Percentiles rank a stretch among this genome's conserved stretches.
phyloP scores from a whole-genome alignment of 768 basidiomycete species.

The Crassisporium funariophilum region DNA sequence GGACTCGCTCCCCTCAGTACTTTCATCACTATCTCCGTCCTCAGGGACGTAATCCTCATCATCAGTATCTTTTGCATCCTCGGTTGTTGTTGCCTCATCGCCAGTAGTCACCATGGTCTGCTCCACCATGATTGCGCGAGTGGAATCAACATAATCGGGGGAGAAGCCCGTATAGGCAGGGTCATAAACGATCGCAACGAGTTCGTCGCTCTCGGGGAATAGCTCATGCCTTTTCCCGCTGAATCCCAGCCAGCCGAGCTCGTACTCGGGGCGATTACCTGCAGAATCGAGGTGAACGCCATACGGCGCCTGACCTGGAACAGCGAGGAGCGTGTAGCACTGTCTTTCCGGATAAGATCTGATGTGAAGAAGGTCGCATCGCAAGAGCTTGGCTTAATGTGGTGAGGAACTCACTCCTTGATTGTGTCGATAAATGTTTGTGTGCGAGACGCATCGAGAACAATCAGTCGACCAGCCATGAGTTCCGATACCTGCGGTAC shows the following conservation, averaged over 20 bases:
- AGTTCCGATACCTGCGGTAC: background rate
- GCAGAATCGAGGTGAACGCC: background rate
- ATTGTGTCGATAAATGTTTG: background rate
- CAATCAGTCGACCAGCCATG: background rate
- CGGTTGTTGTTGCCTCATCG: too few species aligned
- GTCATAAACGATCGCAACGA: constrained; percentile 1
- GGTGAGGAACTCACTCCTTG: too few species aligned
- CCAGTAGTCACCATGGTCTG: background rate
- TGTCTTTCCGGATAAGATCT: constrained; percentile 2
- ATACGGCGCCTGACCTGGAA: background rate
- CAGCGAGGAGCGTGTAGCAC: background rate
- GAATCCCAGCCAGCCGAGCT: constrained; percentile 4
- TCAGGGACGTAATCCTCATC: too few species aligned
- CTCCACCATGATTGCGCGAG: background rate
- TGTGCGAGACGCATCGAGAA: background rate
- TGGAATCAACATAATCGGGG: background rate
- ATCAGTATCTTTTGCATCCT: too few species aligned
- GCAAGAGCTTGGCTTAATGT: too few species aligned
- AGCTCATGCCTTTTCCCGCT: constrained; percentile 1
- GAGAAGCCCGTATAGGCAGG: background rate
- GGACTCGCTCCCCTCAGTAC: too few species aligned
- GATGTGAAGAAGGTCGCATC: too few species aligned
- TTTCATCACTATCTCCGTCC: too few species aligned
- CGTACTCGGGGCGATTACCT: background rate
- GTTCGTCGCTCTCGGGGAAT: background rate